phyloP scores from a whole-genome alignment of 1,139 yeast species.

The Hemisphaericaspora lyxosophila region DNA sequence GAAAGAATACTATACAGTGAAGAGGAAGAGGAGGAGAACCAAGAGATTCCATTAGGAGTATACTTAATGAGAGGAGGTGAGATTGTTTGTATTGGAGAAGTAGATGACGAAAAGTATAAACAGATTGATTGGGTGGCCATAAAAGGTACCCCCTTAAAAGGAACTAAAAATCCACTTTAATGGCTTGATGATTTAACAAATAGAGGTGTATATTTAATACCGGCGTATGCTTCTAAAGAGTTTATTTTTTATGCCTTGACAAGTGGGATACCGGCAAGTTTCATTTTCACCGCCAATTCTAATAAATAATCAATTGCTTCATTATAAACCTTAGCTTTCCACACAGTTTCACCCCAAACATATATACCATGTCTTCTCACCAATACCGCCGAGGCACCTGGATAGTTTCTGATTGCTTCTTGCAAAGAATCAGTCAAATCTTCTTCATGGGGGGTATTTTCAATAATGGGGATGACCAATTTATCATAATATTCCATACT shows the following conservation, averaged over 20 bases:
- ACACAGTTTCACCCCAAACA: conserved; percentile 91
- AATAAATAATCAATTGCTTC: conserved; percentile 90
- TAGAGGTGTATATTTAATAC: conserved; percentile 1
- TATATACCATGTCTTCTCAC: conserved; percentile 93
- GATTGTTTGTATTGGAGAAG: conserved; percentile 73
- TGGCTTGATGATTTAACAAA: background rate
- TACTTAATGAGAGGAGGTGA: conserved; percentile 79
- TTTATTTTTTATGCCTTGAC: conserved; percentile 29
- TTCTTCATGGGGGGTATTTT: conserved; percentile 86
- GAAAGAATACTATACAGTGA: conserved; percentile 51
- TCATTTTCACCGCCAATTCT: conserved; percentile 84
- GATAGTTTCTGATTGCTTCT: conserved; percentile 64
- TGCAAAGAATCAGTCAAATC: conserved; percentile 71
- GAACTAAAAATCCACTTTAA: conserved; percentile 44
- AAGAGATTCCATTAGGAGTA: conserved; percentile 55
- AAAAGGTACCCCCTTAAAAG: conserved; percentile 35
- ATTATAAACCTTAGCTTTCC: conserved; percentile 91
- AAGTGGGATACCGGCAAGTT: conserved; percentile 54
- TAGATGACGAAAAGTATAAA: conserved; percentile 53
- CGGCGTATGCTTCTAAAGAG: background rate
- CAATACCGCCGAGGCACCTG: conserved; percentile 78
- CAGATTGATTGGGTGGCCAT: conserved; percentile 60
- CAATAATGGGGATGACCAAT: conserved; percentile 83
- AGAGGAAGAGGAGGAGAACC: conserved; percentile 50
- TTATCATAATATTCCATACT: conserved; percentile 72